Evolutionary conservation across 192 early-diverging fungal genomes (phyloP), one percentile per base, ranked within the genome.

Genomic region (Umbelopsis ramanniana): DNA sequence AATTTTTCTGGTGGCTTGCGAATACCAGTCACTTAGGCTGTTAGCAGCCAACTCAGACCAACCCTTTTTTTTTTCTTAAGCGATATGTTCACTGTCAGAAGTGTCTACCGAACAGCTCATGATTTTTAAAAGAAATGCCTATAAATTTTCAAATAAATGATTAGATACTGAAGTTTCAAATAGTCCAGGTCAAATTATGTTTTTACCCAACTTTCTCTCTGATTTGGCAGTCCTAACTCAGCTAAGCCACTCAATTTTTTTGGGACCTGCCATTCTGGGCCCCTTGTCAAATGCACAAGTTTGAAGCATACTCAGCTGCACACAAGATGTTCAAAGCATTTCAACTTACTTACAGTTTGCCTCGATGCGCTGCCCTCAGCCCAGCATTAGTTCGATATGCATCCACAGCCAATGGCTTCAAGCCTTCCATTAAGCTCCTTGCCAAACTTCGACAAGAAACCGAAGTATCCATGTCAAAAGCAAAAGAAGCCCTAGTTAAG

Each of bases 401-500:
- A 33, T 46, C 57, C 57, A 63, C 57, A 37, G 68, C 68, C 9
- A 72, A 74, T 24, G 67, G 35, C 24, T 37, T 75, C 5, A 84
- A 84, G 52, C 78, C 83, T 15, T 48, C 72, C 55, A 86, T 90
- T 43, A 83, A 83, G 26, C 84, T 92, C 35, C 82, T 96, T 19
- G 88, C 90, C 29, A 74, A 80, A 71, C 84, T 96, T 71, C 91
- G 95, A 38, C 88, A 93, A 80, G 89, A 93, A 57, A 93, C 91
- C 35, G 84, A 89, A 46, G 88, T 92, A 21, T 79, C 88, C 46
- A 92, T 98, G 77, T 85, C 85, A 79, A 94, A 94, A 75, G 95
- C 95, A 54, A 92, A 92, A 70, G 94, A 96, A 74, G 96, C 96
- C 15, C 85, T 97, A 54, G 68, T 87, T 9, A 85, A 83, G 52